These are phyloP conservation scores for Ensete glaucum DNA, from an alignment of 176 grass and related monocot species.

Conservation along the genomic window DNA sequence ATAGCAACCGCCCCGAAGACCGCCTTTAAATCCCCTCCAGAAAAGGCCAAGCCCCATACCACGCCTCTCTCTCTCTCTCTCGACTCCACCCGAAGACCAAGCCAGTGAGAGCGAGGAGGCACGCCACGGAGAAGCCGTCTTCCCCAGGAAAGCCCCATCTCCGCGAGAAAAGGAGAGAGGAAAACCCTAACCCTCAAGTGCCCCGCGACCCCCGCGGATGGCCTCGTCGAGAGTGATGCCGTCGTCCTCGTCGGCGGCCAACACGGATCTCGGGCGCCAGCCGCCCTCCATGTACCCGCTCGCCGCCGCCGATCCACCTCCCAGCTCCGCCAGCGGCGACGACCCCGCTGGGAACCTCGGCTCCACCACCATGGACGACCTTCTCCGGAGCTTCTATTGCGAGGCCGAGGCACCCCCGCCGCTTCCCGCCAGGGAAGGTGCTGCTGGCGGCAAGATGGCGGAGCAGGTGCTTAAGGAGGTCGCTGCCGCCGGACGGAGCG, in stretches of 20 bases:
- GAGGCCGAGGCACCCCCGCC: background rate
- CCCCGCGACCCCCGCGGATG: background rate
- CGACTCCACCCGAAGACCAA: background rate
- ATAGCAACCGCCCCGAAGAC: background rate
- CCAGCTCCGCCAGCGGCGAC: background rate
- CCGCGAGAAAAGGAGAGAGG: background rate
- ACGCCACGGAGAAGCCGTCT: background rate
- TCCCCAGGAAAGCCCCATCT: background rate
- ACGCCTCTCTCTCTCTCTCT: no score
- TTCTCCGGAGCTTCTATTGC: background rate
- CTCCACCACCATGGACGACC: constrained; percentile 9
- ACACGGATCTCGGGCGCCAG: background rate
- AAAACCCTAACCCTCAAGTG: background rate
- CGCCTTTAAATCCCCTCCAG: background rate
- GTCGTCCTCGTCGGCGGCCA: constrained; percentile 1
- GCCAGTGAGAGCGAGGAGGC: background rate
- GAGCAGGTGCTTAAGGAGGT: constrained; percentile 32
- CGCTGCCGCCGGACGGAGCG: background rate
- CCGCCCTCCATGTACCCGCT: background rate
- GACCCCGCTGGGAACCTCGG: background rate
- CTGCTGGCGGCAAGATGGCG: background rate
- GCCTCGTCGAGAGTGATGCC: background rate
- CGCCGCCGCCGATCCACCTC: background rate
- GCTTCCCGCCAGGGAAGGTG: background rate
- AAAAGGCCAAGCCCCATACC: no score